phyloP scores from a whole-genome alignment of 2,329 filamentous ascomycete genomes.

The Ceratocystis destructans region DNA sequence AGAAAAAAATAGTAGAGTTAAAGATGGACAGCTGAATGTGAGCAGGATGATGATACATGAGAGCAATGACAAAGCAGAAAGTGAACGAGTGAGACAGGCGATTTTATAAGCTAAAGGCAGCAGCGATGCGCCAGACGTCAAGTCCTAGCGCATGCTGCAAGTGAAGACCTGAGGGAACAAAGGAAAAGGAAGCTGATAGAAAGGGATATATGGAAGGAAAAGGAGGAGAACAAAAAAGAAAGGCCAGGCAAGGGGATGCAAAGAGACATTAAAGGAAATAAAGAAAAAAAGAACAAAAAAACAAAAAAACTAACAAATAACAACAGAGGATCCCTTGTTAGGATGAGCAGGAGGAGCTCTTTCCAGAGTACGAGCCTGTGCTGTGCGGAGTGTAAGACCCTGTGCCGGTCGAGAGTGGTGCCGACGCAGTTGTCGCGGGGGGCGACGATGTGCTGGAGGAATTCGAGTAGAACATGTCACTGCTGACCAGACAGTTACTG shows the following conservation, averaged over 20 bases:
- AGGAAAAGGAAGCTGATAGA: neutral
- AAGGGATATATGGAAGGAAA: neutral
- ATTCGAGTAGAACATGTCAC: slow-evolving; percentile 8
- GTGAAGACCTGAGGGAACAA: neutral
- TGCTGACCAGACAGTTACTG: slow-evolving; percentile 11
- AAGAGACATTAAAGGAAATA: neutral
- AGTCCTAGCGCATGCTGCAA: neutral
- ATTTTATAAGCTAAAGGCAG: neutral
- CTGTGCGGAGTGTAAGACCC: neutral
- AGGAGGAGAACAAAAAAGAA: neutral
- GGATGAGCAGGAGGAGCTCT: neutral
- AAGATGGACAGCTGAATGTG: neutral
- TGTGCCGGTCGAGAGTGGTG: neutral
- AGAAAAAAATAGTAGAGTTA: neutral
- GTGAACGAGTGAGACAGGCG: neutral
- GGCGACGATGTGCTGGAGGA: neutral
- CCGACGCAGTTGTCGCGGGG: neutral
- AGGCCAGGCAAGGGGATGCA: neutral
- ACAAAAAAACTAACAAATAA: neutral
- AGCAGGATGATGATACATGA: neutral
- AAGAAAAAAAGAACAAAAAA: too few relatives aligned
- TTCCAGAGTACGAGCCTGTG: neutral
- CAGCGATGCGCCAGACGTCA: neutral
- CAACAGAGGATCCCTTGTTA: neutral
- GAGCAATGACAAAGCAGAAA: neutral